phyloP scores from a whole-genome alignment of 345 rosid species.

The Leavenworthia alabamica region DNA sequence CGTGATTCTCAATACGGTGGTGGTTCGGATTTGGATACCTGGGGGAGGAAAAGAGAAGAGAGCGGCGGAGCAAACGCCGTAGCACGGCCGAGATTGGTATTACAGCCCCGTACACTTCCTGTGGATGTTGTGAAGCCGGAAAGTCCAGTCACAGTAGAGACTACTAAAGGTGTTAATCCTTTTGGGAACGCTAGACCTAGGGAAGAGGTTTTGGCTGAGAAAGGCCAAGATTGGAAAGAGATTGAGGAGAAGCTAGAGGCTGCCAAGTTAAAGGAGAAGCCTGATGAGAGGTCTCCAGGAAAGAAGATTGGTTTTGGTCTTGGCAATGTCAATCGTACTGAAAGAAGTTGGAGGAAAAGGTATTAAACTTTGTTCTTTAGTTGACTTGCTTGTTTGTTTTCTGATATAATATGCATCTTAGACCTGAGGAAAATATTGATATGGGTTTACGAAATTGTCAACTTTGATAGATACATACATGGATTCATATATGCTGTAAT shows the following conservation, averaged over 20 bases:
- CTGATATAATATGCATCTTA: no score
- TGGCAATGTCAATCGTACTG: constrained; percentile 33
- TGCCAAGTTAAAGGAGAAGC: constrained; percentile 45
- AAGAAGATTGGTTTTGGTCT: constrained; percentile 40
- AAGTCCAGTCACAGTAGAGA: constrained; percentile 36
- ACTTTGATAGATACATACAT: no score
- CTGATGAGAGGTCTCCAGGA: constrained; percentile 36
- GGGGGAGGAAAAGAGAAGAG: constrained; percentile 81
- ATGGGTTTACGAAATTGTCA: no score
- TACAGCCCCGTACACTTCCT: constrained; percentile 72
- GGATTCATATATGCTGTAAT: no score
- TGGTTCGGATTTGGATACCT: constrained; percentile 51
- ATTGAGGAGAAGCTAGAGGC: constrained; percentile 81
- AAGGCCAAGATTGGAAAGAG: constrained; percentile 89
- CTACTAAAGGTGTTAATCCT: constrained; percentile 59
- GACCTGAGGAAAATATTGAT: no score
- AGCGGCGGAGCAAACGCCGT: constrained; percentile 14
- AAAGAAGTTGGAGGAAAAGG: constrained; percentile 55
- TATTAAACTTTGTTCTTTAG: background rate
- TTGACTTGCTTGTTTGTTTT: background rate
- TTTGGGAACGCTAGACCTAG: constrained; percentile 95
- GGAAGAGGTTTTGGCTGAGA: constrained; percentile 89
- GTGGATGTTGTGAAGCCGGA: constrained; percentile 22
- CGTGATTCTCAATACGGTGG: constrained; percentile 36
- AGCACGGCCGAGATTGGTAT: constrained; percentile 54